Evolutionary conservation across 768 basidiomycete species (phyloP).

Genomic region (Suillus tomentosus): DNA sequence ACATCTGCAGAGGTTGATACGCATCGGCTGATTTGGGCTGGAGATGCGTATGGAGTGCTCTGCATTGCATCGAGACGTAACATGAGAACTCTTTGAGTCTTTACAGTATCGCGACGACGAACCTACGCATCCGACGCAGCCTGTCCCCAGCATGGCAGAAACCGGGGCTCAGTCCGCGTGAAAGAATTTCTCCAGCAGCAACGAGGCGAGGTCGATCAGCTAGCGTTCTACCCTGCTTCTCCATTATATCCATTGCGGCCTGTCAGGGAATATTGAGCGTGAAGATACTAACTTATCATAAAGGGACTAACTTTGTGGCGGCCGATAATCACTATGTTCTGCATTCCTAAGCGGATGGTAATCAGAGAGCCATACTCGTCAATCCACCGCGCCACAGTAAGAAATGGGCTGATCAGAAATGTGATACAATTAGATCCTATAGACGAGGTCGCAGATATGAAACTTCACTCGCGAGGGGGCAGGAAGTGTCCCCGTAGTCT

Average conservation of each 20-base stretch:
- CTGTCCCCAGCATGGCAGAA: background rate
- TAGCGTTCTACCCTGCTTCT: background rate
- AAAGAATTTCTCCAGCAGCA: background rate
- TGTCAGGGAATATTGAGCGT: background rate
- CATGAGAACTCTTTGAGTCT: background rate
- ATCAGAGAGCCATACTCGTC: background rate
- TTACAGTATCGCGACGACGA: background rate
- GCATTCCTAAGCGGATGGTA: background rate
- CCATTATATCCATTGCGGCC: background rate
- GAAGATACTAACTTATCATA: background rate
- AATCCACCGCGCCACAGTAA: background rate
- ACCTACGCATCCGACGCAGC: background rate
- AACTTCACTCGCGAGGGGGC: background rate
- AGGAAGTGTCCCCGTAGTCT: background rate
- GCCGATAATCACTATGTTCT: background rate
- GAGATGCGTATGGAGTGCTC: background rate
- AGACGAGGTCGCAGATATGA: background rate
- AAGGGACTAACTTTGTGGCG: background rate
- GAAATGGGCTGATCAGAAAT: background rate
- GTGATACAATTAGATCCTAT: background rate
- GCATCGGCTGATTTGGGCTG: background rate
- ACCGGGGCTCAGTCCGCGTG: background rate
- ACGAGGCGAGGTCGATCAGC: background rate
- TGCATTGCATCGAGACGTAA: background rate
- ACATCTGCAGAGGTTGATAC: constrained; percentile 3